phyloP scores from a whole-genome alignment of 1,139 yeast species.

The Candida glucosophila region DNA sequence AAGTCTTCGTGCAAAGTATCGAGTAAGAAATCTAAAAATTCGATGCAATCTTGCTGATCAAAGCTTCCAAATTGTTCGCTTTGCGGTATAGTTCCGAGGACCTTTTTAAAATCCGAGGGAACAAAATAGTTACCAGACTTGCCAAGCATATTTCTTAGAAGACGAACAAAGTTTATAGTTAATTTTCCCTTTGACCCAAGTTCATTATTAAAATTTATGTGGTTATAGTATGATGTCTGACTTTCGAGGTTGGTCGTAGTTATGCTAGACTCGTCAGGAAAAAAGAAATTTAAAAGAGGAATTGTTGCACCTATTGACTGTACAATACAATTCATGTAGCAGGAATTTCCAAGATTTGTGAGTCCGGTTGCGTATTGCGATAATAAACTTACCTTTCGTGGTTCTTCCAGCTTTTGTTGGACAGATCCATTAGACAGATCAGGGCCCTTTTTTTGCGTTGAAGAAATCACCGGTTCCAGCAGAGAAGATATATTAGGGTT shows the following conservation, averaged over 20 bases:
- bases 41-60: conserved; percentile 93
- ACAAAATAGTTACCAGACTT: conserved; percentile 41
- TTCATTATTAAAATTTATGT: conserved; percentile 66
- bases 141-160: conserved; percentile 52
- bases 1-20: conserved; percentile 88
- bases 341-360: conserved; percentile 79
- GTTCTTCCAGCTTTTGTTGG: conserved; percentile 31
- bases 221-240: conserved; percentile 45
- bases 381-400: conserved; percentile 21
- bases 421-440: too few species aligned
- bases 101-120: conserved; percentile 52
- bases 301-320: conserved; percentile 63
- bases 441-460: background rate
- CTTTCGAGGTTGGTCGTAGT: conserved; percentile 1
- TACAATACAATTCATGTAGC: conserved; percentile 86
- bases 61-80: conserved; percentile 52
- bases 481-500: too few species aligned
- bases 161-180: conserved; percentile 62
- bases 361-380: conserved; percentile 48
- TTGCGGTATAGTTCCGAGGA: conserved; percentile 63
- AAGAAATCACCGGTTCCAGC: too few species aligned
- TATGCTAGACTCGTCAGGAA: conserved; percentile 5
- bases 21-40: conserved; percentile 72
- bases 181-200: conserved; percentile 80
- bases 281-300: conserved; percentile 33